Evolutionary conservation across 371 early-diverging fungal species (phyloP).

Genomic region (Mucor piriformis): DNA sequence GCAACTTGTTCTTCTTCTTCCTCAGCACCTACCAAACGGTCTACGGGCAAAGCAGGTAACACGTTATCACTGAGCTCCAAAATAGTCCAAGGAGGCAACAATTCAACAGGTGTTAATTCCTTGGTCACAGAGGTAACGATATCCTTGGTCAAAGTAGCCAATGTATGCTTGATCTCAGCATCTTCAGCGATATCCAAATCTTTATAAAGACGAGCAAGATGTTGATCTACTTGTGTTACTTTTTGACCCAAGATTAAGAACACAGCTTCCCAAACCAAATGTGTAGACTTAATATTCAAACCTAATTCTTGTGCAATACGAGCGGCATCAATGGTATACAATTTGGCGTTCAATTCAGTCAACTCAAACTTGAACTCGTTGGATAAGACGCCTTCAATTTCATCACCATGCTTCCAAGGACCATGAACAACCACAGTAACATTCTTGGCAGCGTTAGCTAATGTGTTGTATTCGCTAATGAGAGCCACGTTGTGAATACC

Average conservation of each 20-base stretch:
- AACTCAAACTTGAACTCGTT: slow-evolving; percentile 67
- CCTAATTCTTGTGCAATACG: slow-evolving; percentile 68
- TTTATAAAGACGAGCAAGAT: slow-evolving; percentile 32
- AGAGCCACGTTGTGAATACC: slow-evolving; percentile 68
- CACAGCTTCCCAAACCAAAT: slow-evolving; percentile 63
- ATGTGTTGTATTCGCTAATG: slow-evolving; percentile 65
- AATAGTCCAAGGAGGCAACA: slow-evolving; percentile 59
- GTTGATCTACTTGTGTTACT: slow-evolving; percentile 15
- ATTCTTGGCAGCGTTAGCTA: slow-evolving; percentile 55
- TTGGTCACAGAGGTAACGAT: slow-evolving; percentile 34
- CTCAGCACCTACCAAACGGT: slow-evolving; percentile 38
- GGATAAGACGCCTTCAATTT: slow-evolving; percentile 69
- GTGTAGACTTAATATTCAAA: slow-evolving; percentile 50
- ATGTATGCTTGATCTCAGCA: slow-evolving; percentile 29
- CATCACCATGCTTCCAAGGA: slow-evolving; percentile 67
- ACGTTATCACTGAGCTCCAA: slow-evolving; percentile 43
- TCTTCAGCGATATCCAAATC: slow-evolving; percentile 25
- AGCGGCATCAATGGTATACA: slow-evolving; percentile 68
- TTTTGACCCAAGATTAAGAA: slow-evolving; percentile 50
- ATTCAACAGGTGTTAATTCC: slow-evolving; percentile 39
- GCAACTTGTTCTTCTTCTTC: slow-evolving; percentile 45
- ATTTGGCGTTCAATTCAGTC: slow-evolving; percentile 59
- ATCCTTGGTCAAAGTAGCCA: slow-evolving; percentile 24
- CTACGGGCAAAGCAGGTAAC: slow-evolving; percentile 38
- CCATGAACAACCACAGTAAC: slow-evolving; percentile 71